Evolutionary conservation across 2,329 filamentous ascomycete genomes (phyloP).

Genomic region (Epichloe elymi): DNA sequence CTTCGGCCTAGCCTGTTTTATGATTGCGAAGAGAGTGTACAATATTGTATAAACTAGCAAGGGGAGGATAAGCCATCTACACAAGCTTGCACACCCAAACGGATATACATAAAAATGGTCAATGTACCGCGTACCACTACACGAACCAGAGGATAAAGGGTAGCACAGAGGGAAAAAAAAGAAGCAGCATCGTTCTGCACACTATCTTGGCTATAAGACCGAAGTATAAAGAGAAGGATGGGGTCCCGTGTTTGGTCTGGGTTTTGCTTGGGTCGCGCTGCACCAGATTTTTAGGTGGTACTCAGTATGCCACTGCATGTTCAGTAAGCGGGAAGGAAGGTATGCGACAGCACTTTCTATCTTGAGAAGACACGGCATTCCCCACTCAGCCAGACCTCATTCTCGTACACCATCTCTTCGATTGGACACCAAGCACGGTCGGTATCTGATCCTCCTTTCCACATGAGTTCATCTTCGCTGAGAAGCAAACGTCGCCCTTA

Average conservation of each 20-base stretch:
- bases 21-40: slow-evolving; percentile 73
- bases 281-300: not conserved
- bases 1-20: slow-evolving; percentile 70
- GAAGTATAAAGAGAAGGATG: not conserved
- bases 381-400: not conserved
- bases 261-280: not conserved
- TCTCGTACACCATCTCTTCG: not conserved
- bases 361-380: not conserved
- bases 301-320: too few species aligned
- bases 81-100: not conserved
- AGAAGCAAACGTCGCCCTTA: slow-evolving; percentile 50
- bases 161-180: not conserved
- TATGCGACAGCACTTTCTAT: too few species aligned
- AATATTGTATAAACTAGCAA: slow-evolving; percentile 49
- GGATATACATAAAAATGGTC: too few species aligned
- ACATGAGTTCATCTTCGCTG: slow-evolving; percentile 19
- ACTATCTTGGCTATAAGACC: not conserved
- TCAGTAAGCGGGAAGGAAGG: too few species aligned
- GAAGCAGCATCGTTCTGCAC: not conserved
- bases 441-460: not conserved
- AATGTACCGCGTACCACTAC: too few species aligned
- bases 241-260: not conserved
- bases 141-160: too few species aligned
- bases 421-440: not conserved
- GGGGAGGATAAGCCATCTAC: not conserved